These are phyloP conservation scores for Paracorniculantispora psalliotae DNA, from an alignment of 2,329 filamentous ascomycete genomes.

Conservation along the genomic window DNA sequence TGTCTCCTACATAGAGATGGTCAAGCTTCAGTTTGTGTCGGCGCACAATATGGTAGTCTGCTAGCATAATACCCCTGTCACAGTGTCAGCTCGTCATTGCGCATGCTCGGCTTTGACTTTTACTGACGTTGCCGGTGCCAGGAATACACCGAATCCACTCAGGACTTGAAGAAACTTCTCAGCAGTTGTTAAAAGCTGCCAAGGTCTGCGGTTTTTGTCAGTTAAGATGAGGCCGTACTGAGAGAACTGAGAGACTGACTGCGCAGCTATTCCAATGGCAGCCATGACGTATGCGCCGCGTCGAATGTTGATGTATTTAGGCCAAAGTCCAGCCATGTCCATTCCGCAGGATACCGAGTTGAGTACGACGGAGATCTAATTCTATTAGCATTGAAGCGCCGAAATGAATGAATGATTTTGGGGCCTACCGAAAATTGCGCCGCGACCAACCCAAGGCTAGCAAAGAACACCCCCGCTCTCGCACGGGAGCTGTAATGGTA, in stretches of 20 bases:
- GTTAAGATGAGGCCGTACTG: background rate
- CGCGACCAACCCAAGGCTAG: slow-evolving; percentile 20
- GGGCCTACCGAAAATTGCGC: slow-evolving; percentile 23
- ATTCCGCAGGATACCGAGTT: slow-evolving; percentile 49
- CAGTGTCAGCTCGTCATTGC: slow-evolving; percentile 13
- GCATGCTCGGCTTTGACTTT: slow-evolving; percentile 12
- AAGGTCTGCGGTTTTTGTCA: slow-evolving; percentile 18
- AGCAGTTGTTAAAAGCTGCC: slow-evolving; percentile 25
- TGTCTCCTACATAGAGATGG: slow-evolving; percentile 29
- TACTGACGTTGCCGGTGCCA: slow-evolving; percentile 20
- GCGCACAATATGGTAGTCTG: slow-evolving; percentile 27
- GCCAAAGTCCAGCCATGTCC: slow-evolving; percentile 48
- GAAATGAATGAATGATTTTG: background rate
- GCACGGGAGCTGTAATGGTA: slow-evolving; percentile 21
- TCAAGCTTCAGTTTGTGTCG: slow-evolving; percentile 32
- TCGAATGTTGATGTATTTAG: slow-evolving; percentile 51
- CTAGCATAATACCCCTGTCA: slow-evolving; percentile 24
- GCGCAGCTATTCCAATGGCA: slow-evolving; percentile 33
- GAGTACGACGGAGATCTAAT: slow-evolving; percentile 27
- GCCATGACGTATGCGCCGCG: slow-evolving; percentile 47
- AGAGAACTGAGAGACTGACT: slow-evolving; percentile 15
- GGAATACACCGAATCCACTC: slow-evolving; percentile 22
- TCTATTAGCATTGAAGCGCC: background rate
- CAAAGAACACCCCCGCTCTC: slow-evolving; percentile 24
- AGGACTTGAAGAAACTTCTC: slow-evolving; percentile 24